Conservation (phyloP, 2,329 filamentous ascomycete genomes). For the Venturia aucupariae region DNA sequence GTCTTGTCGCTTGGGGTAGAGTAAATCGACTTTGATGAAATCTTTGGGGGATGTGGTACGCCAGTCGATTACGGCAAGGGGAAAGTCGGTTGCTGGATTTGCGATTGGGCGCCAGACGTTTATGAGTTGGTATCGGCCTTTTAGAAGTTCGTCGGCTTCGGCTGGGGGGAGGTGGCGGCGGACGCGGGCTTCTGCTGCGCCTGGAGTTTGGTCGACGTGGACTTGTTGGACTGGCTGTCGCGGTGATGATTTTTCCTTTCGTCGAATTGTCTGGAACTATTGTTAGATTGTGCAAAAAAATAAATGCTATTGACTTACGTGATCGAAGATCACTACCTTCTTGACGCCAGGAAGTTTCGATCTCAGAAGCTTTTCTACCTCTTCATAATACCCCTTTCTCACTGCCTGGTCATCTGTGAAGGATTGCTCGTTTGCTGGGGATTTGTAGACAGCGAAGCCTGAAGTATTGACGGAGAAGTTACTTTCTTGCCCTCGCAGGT, state of each 20-base stretch:
- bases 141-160: constrained; percentile 48
- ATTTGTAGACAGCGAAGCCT: constrained; percentile 48
- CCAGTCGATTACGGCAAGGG: constrained; percentile 61
- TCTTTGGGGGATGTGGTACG: constrained; percentile 48
- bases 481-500: constrained; percentile 43
- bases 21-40: constrained; percentile 51
- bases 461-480: constrained; percentile 48
- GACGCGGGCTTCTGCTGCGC: constrained; percentile 52
- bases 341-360: constrained; percentile 46
- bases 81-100: constrained; percentile 54
- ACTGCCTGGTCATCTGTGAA: constrained; percentile 50
- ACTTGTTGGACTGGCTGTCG: constrained; percentile 60
- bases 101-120: constrained; percentile 64
- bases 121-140: constrained; percentile 55
- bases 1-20: constrained; percentile 45
- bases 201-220: constrained; percentile 62
- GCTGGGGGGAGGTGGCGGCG: constrained; percentile 48
- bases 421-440: constrained; percentile 43
- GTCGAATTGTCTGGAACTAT: constrained; percentile 46
- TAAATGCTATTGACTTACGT: constrained; percentile 25
- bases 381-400: constrained; percentile 49
- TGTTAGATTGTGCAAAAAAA: not conserved
- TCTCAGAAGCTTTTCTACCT: constrained; percentile 50
- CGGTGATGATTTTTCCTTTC: constrained; percentile 43
- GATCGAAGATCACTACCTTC: constrained; percentile 61